phyloP scores from a whole-genome alignment of 768 basidiomycete genomes.

The Podaxis sp. region DNA sequence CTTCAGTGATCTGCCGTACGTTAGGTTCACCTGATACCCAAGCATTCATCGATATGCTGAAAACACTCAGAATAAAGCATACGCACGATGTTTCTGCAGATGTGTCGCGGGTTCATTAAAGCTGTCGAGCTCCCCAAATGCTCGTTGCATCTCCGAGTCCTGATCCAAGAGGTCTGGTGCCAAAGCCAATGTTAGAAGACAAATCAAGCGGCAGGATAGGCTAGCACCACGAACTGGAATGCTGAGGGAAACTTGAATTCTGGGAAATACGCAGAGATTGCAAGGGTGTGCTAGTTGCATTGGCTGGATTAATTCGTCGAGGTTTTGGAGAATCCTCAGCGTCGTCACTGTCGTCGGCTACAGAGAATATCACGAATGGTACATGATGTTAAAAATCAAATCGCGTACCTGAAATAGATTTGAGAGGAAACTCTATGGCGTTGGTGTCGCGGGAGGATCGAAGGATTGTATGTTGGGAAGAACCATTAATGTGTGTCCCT shows the following conservation, averaged over 20 bases:
- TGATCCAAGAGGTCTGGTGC: slow-evolving; percentile 61
- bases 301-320: slow-evolving; percentile 43
- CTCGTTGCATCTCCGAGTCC: slow-evolving; percentile 72
- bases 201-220: background rate
- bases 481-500: slow-evolving; percentile 33
- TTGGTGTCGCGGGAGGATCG: slow-evolving; percentile 8
- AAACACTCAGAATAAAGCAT: slow-evolving; percentile 16
- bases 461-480: slow-evolving; percentile 37
- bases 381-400: background rate
- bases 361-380: background rate
- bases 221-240: slow-evolving; percentile 49
- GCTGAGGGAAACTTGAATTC: slow-evolving; percentile 45
- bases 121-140: slow-evolving; percentile 55
- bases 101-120: slow-evolving; percentile 40
- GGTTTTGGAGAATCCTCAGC: slow-evolving; percentile 38
- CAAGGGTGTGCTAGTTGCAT: slow-evolving; percentile 56
- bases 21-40: background rate
- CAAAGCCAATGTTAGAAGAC: slow-evolving; percentile 17
- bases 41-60: slow-evolving; percentile 3
- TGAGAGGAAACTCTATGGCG: slow-evolving; percentile 11
- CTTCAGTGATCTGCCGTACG: background rate
- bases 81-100: slow-evolving; percentile 10
- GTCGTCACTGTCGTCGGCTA: slow-evolving; percentile 38
- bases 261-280: slow-evolving; percentile 55
- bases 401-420: slow-evolving; percentile 12